Base-by-base conservation (phyloP, 2,329 filamentous ascomycete genomes). In the Fusarium mundagurra region DNA sequence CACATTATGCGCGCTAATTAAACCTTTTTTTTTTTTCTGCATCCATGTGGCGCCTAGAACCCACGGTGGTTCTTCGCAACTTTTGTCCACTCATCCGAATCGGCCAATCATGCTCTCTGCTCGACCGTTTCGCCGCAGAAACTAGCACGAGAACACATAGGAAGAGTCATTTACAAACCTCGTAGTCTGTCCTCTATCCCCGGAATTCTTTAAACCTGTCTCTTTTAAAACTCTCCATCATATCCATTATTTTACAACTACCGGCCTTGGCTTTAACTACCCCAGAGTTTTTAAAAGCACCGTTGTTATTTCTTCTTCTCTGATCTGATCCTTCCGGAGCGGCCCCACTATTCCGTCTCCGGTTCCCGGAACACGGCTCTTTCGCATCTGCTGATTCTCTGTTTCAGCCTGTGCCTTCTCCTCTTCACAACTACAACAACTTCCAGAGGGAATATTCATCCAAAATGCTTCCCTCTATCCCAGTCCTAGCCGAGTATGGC, bases 401-500 rank as follows among this genome's bases (percentile, higher is more conserved):
- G 27, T 47, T 61, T 59, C 45, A 64, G 48, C 64, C 24, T 29
- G 14, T 44, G 24, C 33, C 55, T 50, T 71, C 54, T 71, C 31
- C 51, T 63, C 51, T 33, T 41, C 29, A 36, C 38, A 48, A 34
- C 68, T 24, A 14, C n/a, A 41, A 4, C 27, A 50, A 43, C 22
- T 45, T 41, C 20, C 4, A 33, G 34, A 47, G 34, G 27, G 39
- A 43, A 48, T 14, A 2, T 24, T 20, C 12, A 8, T 6, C 14
- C 13, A 66, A 20, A 33, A 72, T 90, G 91, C 84, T 90, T 80
- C 88, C 89, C 72, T 86, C 89, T 51, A 85, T 93, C 68, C 91
- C 91, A 33, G 80, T 84, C 53, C 88, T 94, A 66, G 88, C 90
- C 81, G 92, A 97, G 83, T 97, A 97, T 85, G 94, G 93, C 84